Evolutionary conservation across 768 basidiomycete species (phyloP).

Genomic region (Mycena latifolia): DNA sequence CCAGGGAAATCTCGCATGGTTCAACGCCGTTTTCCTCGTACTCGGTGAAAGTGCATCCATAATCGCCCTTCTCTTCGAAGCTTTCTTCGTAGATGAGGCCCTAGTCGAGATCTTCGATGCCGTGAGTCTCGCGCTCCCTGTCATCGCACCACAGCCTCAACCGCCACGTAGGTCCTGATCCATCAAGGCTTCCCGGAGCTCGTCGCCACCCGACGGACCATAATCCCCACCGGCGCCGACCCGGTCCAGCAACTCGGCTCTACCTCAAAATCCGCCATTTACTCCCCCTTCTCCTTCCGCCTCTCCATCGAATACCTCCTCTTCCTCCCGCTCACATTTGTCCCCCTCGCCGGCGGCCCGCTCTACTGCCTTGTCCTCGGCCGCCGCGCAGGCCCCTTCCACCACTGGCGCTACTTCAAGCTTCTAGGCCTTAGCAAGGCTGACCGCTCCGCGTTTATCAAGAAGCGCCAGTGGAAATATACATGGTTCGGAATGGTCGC

Average conservation of each 20-base stretch:
- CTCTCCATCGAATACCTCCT: too few relatives aligned
- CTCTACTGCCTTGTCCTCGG: background rate
- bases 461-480: slow-evolving; percentile 26
- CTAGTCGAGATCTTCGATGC: slow-evolving; percentile 30
- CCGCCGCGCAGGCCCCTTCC: slow-evolving; percentile 30
- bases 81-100: slow-evolving; percentile 30
- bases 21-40: slow-evolving; percentile 41
- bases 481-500: slow-evolving; percentile 33
- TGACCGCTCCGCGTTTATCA: slow-evolving; percentile 12
- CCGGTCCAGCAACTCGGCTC: slow-evolving; percentile 26
- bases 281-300: too few relatives aligned
- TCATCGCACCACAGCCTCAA: slow-evolving; percentile 13
- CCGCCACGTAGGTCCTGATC: slow-evolving; percentile 21
- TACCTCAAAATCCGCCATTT: background rate
- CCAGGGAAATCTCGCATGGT: slow-evolving; percentile 63
- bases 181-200: slow-evolving; percentile 24
- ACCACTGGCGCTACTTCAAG: slow-evolving; percentile 32
- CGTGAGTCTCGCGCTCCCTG: slow-evolving; percentile 4
- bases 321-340: too few relatives aligned
- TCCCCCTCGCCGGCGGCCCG: too few relatives aligned
- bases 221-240: slow-evolving; percentile 22
- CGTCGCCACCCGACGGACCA: slow-evolving; percentile 18
- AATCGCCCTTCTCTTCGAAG: slow-evolving; percentile 31
- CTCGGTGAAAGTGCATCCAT: slow-evolving; percentile 29
- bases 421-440: slow-evolving; percentile 19